Evolutionary conservation across 768 basidiomycete species (phyloP).

Genomic region (Termitomyces sp.): DNA sequence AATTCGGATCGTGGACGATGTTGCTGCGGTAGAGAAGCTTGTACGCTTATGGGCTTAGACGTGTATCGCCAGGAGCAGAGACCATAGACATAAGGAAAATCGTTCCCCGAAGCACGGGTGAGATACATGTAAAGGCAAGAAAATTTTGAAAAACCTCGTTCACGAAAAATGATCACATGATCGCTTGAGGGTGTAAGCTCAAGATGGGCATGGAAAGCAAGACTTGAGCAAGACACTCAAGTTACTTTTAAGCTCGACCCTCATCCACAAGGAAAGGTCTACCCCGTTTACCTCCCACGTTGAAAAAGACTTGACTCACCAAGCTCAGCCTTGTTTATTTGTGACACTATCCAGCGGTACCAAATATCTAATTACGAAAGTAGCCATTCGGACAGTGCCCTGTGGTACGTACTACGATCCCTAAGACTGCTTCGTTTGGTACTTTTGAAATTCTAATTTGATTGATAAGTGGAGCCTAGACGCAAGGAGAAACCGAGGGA

Average conservation of each 20-base stretch:
- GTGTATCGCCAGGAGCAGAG: not conserved
- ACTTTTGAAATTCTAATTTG: not conserved
- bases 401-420: not conserved
- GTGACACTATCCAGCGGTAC: not conserved
- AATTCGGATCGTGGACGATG: not conserved
- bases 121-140: not conserved
- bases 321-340: not conserved
- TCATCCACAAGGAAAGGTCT: not conserved
- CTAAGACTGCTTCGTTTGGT: not conserved
- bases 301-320: not conserved
- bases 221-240: not conserved
- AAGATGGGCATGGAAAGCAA: too few species aligned
- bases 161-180: not conserved
- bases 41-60: not conserved
- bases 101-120: not conserved
- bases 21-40: not conserved
- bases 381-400: not conserved
- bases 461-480: not conserved
- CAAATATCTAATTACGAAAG: not conserved
- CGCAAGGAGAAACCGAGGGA: not conserved
- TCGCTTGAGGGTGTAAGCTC: too few species aligned
- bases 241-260: too few species aligned
- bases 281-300: not conserved
- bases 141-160: not conserved
- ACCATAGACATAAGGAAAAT: not conserved